Conservation (phyloP, 1,139 yeast species). For the Nakaseomyces bracarensis region DNA sequence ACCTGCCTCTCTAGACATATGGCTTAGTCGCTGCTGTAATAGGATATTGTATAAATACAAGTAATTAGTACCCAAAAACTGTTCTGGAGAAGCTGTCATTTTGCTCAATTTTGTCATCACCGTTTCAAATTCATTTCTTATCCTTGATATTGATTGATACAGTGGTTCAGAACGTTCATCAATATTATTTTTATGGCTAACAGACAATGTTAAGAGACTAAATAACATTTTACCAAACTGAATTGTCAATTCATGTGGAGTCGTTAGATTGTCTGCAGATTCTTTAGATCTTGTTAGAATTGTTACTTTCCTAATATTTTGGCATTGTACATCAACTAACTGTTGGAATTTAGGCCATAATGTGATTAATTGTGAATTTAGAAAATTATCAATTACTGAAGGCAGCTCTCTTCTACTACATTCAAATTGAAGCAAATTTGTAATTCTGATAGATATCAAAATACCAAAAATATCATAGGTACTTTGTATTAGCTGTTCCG, state of each 20-base stretch:
- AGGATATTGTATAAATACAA: constrained; percentile 26
- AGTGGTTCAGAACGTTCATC: constrained; percentile 56
- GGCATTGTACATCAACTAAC: constrained; percentile 69
- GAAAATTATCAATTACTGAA: constrained; percentile 55
- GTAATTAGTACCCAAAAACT: constrained; percentile 72
- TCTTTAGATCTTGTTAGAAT: constrained; percentile 23
- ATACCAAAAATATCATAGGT: constrained; percentile 73
- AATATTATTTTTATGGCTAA: constrained; percentile 26
- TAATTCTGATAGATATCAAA: constrained; percentile 64
- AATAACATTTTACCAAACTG: constrained; percentile 70
- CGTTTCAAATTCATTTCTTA: constrained; percentile 73
- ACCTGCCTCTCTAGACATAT: background rate
- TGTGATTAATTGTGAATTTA: constrained; percentile 54
- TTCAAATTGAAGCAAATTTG: constrained; percentile 55
- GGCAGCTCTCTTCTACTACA: constrained; percentile 62
- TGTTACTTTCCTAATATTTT: constrained; percentile 45
- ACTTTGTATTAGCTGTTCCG: constrained; percentile 40
- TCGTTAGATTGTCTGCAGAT: constrained; percentile 30
- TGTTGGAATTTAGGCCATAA: constrained; percentile 85
- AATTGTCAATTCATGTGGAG: constrained; percentile 66
- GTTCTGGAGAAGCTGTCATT: constrained; percentile 49
- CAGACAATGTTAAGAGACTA: constrained; percentile 58
- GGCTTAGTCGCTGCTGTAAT: constrained; percentile 19
- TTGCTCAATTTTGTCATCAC: constrained; percentile 61
- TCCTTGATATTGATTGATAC: constrained; percentile 54